Conservation (phyloP, 768 basidiomycete species). For the Lactifluus echinatus region DNA sequence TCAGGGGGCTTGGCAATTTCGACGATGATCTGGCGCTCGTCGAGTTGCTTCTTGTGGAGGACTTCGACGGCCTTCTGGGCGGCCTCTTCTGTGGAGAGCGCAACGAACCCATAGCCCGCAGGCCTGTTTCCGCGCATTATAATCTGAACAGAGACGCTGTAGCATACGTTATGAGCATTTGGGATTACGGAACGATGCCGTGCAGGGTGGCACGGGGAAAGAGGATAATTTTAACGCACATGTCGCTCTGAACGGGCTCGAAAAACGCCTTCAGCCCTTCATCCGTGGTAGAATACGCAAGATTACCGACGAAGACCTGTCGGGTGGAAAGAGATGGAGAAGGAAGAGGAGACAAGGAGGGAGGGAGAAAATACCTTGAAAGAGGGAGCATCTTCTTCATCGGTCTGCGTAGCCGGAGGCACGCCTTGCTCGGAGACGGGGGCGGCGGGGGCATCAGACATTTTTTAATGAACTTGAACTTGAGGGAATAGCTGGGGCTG, state of each 20-base stretch:
- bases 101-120: constrained; percentile 90
- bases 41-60: constrained; percentile 84
- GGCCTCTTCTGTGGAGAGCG: constrained; percentile 70
- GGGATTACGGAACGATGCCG: constrained; percentile 6
- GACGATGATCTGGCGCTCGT: constrained; percentile 81
- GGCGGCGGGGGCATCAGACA: constrained; percentile 91
- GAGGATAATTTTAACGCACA: constrained; percentile 45
- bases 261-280: constrained; percentile 94
- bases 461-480: constrained; percentile 47
- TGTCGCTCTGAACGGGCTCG: constrained; percentile 76
- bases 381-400: constrained; percentile 68
- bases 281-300: constrained; percentile 90
- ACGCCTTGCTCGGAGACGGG: constrained; percentile 75
- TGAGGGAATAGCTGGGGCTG: constrained; percentile 38
- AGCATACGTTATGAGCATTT: constrained; percentile 17
- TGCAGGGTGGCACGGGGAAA: constrained; percentile 14
- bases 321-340: constrained; percentile 7
- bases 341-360: constrained; percentile 18
- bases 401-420: constrained; percentile 70
- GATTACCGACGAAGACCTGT: constrained; percentile 92
- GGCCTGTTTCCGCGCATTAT: constrained; percentile 80
- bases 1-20: constrained; percentile 90
- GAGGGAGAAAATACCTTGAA: constrained; percentile 57
- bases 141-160: constrained; percentile 74
- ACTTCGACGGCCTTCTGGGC: constrained; percentile 78